Evolutionary conservation across 106 monocot genomes (phyloP).

Genomic region (Dendrobium chrysotoxum): DNA sequence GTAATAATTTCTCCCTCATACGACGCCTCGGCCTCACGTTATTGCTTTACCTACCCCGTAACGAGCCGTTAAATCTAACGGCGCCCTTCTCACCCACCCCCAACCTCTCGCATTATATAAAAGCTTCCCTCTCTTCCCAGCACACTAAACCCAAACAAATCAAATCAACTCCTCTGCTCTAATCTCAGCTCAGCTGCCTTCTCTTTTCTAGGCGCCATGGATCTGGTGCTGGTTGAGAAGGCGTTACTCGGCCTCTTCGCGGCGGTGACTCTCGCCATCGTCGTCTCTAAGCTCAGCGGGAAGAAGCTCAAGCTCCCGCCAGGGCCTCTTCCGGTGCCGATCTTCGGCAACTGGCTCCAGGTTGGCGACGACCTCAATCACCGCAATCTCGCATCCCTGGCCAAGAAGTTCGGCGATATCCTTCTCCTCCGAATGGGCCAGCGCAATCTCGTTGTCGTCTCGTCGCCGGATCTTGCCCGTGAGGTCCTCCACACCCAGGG

Average conservation of each 20-base stretch:
- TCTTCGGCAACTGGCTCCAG: conserved; percentile 83
- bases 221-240: conserved; percentile 63
- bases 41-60: neutral
- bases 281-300: conserved; percentile 53
- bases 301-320: conserved; percentile 67
- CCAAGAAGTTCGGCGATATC: conserved; percentile 53
- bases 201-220: conserved; percentile 30
- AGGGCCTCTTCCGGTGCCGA: conserved; percentile 50
- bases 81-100: neutral
- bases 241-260: conserved; percentile 67
- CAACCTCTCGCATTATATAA: neutral
- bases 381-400: conserved; percentile 46
- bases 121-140: neutral
- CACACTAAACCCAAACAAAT: neutral
- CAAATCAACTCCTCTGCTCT: neutral
- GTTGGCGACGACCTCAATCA: conserved; percentile 80
- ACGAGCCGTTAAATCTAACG: neutral
- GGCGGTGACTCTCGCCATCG: conserved; percentile 46
- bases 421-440: conserved; percentile 69
- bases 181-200: neutral
- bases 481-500: conserved; percentile 79
- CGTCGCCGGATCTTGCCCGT: conserved; percentile 57
- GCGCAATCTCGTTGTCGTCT: conserved; percentile 67
- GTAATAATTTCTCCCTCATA: no score
- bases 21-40: no score